phyloP scores from a whole-genome alignment of 345 rosid species.

The Psidium friedrichsthalianum region DNA sequence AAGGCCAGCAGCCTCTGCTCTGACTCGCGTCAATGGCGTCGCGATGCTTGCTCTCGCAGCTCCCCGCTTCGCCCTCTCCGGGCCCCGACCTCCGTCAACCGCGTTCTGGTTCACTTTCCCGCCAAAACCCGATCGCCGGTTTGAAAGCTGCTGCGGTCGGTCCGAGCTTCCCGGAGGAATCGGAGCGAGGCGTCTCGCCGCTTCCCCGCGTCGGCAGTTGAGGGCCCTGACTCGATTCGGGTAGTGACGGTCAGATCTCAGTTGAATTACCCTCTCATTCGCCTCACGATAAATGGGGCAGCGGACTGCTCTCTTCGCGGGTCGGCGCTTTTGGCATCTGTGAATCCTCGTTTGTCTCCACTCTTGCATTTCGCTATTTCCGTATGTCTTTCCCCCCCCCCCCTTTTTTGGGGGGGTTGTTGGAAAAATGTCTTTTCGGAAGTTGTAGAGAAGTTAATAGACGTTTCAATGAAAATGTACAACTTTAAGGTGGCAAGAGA shows the following conservation, averaged over 20 bases:
- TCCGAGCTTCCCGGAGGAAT: not conserved
- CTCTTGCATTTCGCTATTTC: not conserved
- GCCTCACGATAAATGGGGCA: conserved; percentile 70
- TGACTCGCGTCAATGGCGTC: not conserved
- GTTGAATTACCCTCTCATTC: conserved; percentile 45
- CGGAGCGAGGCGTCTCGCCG: not conserved
- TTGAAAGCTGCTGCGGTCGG: not conserved
- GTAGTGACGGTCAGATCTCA: conserved; percentile 11
- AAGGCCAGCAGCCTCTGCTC: not conserved
- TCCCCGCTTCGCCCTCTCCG: not conserved
- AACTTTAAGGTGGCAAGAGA: not conserved
- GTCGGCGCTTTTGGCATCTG: conserved; percentile 84
- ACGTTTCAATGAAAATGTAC: not conserved
- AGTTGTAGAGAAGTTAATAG: not conserved
- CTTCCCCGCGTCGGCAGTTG: not conserved
- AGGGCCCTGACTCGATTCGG: not conserved
- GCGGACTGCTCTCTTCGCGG: conserved; percentile 67
- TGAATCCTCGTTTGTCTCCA: not conserved
- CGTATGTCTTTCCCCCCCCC: not conserved
- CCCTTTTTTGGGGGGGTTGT: not conserved
- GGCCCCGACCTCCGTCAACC: not conserved
- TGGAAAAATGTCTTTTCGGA: not conserved
- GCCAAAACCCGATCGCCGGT: not conserved
- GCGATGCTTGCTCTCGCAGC: not conserved
- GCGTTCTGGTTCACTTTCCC: not conserved